These are phyloP conservation scores for Phytopythium ostracodes DNA, from an alignment of 352 stramenopile species.

Conservation along the genomic window DNA sequence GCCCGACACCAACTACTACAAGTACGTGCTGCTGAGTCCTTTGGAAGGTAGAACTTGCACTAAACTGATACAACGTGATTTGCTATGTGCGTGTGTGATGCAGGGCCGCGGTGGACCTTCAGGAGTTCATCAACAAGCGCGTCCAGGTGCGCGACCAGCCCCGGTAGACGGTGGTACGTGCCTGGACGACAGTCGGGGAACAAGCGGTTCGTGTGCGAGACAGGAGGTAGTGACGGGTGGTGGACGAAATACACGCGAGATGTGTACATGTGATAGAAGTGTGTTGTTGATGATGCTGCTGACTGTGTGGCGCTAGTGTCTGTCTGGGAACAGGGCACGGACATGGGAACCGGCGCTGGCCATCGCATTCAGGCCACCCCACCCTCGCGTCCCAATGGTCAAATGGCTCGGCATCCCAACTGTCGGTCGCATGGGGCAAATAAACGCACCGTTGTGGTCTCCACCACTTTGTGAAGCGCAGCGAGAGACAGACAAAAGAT, in stretches of 20 bases:
- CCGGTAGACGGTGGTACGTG: not conserved
- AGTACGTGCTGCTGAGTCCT: too few relatives aligned
- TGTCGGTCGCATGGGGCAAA: too few relatives aligned
- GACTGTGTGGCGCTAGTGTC: too few relatives aligned
- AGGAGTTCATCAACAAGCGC: conserved; percentile 69
- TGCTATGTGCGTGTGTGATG: not conserved
- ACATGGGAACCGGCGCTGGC: too few relatives aligned
- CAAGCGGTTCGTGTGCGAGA: not conserved
- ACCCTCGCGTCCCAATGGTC: too few relatives aligned
- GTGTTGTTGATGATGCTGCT: too few relatives aligned
- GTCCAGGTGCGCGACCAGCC: conserved; percentile 46
- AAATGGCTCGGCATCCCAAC: too few relatives aligned
- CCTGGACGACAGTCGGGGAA: not conserved
- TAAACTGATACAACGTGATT: not conserved
- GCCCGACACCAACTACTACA: conserved; percentile 95
- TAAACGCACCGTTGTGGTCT: too few relatives aligned
- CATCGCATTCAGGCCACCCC: too few relatives aligned
- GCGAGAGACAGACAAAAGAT: too few relatives aligned
- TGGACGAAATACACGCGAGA: not conserved
- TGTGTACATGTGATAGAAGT: not conserved
- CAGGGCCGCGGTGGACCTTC: conserved; percentile 73
- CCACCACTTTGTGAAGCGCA: too few relatives aligned
- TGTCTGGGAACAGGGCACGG: too few relatives aligned
- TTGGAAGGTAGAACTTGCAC: not conserved
- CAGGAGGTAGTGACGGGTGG: not conserved